Evolutionary conservation across 192 early-diverging fungal species (phyloP).

Genomic region (Chytriomyces sp.): DNA sequence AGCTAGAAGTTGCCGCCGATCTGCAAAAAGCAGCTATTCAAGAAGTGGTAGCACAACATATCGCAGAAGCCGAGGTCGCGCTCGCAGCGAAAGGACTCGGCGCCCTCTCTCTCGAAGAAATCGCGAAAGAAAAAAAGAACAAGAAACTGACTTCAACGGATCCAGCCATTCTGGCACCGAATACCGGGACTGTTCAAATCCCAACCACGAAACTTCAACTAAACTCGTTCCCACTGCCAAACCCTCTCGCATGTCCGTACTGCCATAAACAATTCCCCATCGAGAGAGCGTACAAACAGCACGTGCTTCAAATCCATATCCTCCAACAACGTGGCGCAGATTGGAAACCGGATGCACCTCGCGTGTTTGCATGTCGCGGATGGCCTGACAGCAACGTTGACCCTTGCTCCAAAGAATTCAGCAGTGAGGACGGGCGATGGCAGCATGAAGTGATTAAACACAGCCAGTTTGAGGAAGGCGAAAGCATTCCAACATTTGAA

Average conservation of each 20-base stretch:
- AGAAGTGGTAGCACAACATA: background rate
- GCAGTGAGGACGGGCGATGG: conserved; percentile 35
- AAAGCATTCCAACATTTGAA: conserved; percentile 41
- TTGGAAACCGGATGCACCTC: conserved; percentile 47
- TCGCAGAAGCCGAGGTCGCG: background rate
- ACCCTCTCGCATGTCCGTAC: conserved; percentile 48
- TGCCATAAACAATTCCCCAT: conserved; percentile 50
- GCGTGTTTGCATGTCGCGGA: conserved; percentile 32
- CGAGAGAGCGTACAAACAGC: conserved; percentile 49
- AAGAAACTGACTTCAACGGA: background rate
- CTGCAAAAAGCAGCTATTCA: background rate
- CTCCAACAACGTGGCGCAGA: conserved; percentile 50
- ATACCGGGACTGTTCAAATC: background rate
- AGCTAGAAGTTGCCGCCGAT: background rate
- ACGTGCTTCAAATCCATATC: conserved; percentile 60
- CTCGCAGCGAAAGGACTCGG: background rate
- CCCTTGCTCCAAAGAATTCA: conserved; percentile 49
- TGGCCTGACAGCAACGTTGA: conserved; percentile 9
- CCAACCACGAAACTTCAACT: conserved; percentile 34
- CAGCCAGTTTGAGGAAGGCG: conserved; percentile 36
- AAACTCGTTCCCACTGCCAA: conserved; percentile 31
- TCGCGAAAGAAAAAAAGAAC: background rate
- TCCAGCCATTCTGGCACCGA: background rate
- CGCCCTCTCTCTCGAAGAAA: background rate
- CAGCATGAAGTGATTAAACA: conserved; percentile 62